Evolutionary conservation across 805 yeast genomes (phyloP), one percentile per base, ranked within the genome.

Genomic region (Ogataea saltuana): DNA sequence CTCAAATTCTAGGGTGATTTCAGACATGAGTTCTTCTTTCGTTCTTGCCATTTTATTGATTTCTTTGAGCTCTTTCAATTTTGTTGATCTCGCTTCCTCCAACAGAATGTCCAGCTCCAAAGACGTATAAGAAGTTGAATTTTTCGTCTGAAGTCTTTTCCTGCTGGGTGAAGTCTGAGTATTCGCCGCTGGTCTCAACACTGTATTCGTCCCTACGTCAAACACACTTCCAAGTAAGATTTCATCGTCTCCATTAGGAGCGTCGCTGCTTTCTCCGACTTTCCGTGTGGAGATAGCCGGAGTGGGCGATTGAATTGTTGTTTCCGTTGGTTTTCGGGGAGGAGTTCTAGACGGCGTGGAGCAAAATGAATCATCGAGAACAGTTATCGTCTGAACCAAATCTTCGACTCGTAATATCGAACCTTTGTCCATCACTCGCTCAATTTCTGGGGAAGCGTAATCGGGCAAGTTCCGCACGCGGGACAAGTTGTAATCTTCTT

Each of bases 1-100:
- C 1, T 83, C 71, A 15, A 77, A 54, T 12, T 67, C 66, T 0
- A 81, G 46, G 4, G 68, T 63, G 72, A 83, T 78, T 44, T 77
- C 80, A 2, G 64, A 49, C 21, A 78, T 56, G 4, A 81, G 61
- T 26, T 78, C 82, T 6, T 71, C 78, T 53, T 74, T 79, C 17
- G 71, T 61, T 39, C 80, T 59, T 3, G 53, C 59, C 1, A 55
- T 51, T 43, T 65, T 70, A 49, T 76, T 77, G 1, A 61, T 54
- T 33, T 56, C 53, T 23, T 55, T 58, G 22, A 65, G 42, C 15
- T 42, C 33, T 20, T 48, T 43, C 1, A 54, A 47, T 15, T 56
- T 48, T 2, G 44, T 31, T 1, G 26, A 25, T 32, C 40, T 55
- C 2, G 61, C 57, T 17, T 44, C 37, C 4, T 53, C 50, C 10